Conservation (phyloP, 345 rosid species). For the Populus nigra region DNA sequence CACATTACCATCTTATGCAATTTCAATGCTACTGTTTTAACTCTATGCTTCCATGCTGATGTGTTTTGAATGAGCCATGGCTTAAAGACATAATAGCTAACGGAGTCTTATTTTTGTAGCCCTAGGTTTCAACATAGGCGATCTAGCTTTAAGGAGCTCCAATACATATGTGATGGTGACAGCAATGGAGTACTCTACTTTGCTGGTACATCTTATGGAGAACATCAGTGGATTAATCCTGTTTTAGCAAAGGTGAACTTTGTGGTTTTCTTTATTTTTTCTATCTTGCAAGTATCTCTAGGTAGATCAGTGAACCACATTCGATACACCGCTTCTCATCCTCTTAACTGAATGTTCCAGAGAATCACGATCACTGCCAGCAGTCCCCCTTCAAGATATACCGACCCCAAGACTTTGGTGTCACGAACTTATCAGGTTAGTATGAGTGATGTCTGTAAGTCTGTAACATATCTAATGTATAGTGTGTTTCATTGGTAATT, state of each 20-base stretch:
- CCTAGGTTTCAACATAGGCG: slow-evolving; percentile 71
- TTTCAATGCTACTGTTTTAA: background rate
- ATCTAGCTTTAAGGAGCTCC: slow-evolving; percentile 94
- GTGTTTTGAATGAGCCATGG: background rate
- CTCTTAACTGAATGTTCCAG: slow-evolving; percentile 40
- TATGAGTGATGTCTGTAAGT: background rate
- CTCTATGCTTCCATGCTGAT: background rate
- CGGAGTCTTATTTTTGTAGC: slow-evolving; percentile 23
- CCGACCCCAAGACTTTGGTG: slow-evolving; percentile 82
- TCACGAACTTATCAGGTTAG: slow-evolving; percentile 85
- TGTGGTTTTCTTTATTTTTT: background rate
- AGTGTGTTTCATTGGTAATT: background rate
- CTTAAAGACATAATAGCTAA: slow-evolving; percentile 3
- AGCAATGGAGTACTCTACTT: slow-evolving; percentile 88
- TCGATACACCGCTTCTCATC: background rate
- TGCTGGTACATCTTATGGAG: slow-evolving; percentile 84
- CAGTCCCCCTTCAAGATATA: slow-evolving; percentile 79
- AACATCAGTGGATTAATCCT: slow-evolving; percentile 98
- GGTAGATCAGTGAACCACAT: background rate
- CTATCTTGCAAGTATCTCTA: background rate
- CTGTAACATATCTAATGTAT: background rate
- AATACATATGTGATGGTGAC: slow-evolving; percentile 95
- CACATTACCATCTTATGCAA: background rate
- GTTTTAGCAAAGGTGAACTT: slow-evolving; percentile 71
- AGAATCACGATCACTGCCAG: slow-evolving; percentile 68